A percentile compares a stretch with the other conserved stretches of the same genome.
These are phyloP conservation scores for Symbiotaphrina buchneri DNA, from an alignment of 495 filamentous ascomycete genomes.

Conservation along the genomic window DNA sequence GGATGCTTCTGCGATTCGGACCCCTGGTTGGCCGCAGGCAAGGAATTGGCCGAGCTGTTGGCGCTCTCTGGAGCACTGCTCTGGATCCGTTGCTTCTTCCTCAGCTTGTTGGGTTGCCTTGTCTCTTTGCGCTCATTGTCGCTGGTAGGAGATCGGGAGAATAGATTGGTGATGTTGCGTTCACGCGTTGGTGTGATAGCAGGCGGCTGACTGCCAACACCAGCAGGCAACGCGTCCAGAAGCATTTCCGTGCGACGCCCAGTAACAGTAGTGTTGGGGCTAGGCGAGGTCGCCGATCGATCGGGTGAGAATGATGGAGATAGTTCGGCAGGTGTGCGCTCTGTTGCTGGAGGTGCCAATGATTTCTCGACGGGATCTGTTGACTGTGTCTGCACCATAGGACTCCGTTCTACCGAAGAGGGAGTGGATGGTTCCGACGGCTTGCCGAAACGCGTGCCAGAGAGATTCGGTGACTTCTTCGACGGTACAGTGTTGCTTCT, in stretches of 20 bases:
- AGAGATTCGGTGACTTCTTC: conserved; percentile 58
- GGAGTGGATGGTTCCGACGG: conserved; percentile 16
- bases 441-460: conserved; percentile 20
- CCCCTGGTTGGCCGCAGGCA: conserved; percentile 17
- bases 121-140: conserved; percentile 31
- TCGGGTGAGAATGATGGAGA: not conserved
- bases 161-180: conserved; percentile 41
- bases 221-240: conserved; percentile 16
- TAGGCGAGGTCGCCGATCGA: not conserved
- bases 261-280: too few species aligned
- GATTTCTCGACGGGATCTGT: too few species aligned
- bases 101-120: conserved; percentile 62
- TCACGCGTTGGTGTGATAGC: conserved; percentile 45
- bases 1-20: not conserved
- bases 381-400: too few species aligned
- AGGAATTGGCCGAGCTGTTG: conserved; percentile 61
- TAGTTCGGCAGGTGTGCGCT: too few species aligned
- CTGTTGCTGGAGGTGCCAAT: too few species aligned
- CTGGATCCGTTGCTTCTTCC: conserved; percentile 58
- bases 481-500: conserved; percentile 93
- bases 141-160: conserved; percentile 38
- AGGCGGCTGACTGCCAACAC: conserved; percentile 15
- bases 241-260: conserved; percentile 10
- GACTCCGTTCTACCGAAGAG: conserved; percentile 2
- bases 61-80: conserved; percentile 59